Conservation (phyloP, 2,329 filamentous ascomycete genomes). For the Sordariomycetes sp. region DNA sequence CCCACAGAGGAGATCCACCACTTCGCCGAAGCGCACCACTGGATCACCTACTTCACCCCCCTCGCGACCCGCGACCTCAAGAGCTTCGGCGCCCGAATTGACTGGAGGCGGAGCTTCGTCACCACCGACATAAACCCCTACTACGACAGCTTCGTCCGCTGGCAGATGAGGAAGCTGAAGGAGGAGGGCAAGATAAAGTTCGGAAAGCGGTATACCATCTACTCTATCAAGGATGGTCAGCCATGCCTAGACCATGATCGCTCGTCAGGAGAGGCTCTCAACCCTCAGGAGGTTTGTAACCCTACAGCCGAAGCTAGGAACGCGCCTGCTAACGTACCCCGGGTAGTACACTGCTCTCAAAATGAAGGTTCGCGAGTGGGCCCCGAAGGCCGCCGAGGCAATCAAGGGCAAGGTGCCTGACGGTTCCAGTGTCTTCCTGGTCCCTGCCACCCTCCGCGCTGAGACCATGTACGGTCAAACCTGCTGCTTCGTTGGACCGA, state of each 20-base stretch:
- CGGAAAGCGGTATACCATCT: constrained; percentile 86
- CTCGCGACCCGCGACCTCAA: constrained; percentile 52
- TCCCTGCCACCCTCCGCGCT: constrained; percentile 83
- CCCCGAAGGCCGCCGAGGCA: constrained; percentile 59
- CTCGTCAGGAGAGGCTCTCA: constrained; percentile 36
- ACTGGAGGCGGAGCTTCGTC: constrained; percentile 87
- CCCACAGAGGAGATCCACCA: constrained; percentile 81
- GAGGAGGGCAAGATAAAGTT: constrained; percentile 90
- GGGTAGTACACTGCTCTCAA: constrained; percentile 72
- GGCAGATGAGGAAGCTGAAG: constrained; percentile 93
- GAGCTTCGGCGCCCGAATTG: constrained; percentile 75
- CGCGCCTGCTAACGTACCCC: background rate
- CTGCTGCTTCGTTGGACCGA: constrained; percentile 89
- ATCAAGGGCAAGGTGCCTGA: constrained; percentile 71
- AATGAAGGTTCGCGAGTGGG: constrained; percentile 84
- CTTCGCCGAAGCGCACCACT: constrained; percentile 84
- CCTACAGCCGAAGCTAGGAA: background rate
- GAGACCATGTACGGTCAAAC: constrained; percentile 99
- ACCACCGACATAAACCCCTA: constrained; percentile 96
- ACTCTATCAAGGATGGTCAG: constrained; percentile 64
- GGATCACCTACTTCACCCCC: constrained; percentile 76
- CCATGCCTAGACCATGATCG: constrained; percentile 38
- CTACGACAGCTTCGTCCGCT: constrained; percentile 89
- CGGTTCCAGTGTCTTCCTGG: constrained; percentile 72
- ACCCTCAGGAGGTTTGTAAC: constrained; percentile 54